Percentiles rank a stretch among this genome's conserved stretches.
phyloP scores from a whole-genome alignment of 2,329 filamentous ascomycete genomes.

The Stagonosporopsis vannaccii region DNA sequence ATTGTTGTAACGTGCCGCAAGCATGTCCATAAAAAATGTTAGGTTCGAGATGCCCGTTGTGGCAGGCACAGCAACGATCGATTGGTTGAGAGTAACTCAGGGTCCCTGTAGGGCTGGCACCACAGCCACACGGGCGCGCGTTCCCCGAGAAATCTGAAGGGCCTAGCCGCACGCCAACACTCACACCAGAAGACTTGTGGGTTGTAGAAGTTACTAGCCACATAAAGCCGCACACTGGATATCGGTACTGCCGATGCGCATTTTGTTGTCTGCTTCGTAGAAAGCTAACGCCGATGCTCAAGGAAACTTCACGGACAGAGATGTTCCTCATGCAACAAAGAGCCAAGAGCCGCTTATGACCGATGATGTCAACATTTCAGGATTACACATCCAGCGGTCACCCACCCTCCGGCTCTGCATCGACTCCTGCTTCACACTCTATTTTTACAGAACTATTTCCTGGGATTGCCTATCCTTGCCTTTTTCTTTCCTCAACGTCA shows the following conservation, averaged over 20 bases:
- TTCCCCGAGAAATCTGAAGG: constrained; percentile 20
- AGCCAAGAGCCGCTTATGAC: constrained; percentile 23
- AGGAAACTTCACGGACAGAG: neutral
- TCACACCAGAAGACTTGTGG: constrained; percentile 8
- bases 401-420: constrained; percentile 17
- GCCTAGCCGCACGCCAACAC: constrained; percentile 9
- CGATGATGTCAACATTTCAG: constrained; percentile 36
- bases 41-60: constrained; percentile 13
- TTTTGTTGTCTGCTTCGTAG: neutral
- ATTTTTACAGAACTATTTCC: constrained; percentile 27
- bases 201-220: constrained; percentile 31
- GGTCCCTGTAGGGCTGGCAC: constrained; percentile 21
- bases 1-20: constrained; percentile 15
- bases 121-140: constrained; percentile 23
- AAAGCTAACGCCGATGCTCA: neutral
- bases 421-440: constrained; percentile 29
- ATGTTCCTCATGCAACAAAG: constrained; percentile 3
- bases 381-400: constrained; percentile 10
- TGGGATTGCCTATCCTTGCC: constrained; percentile 23
- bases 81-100: constrained; percentile 14
- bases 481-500: constrained; percentile 14
- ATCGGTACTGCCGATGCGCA: constrained; percentile 1
- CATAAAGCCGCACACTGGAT: constrained; percentile 19
- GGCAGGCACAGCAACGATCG: neutral
- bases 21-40: constrained; percentile 7